These are phyloP conservation scores for Sporisorium graminicola DNA, from an alignment of 1,284 basidiomycete species.

Conservation along the genomic window DNA sequence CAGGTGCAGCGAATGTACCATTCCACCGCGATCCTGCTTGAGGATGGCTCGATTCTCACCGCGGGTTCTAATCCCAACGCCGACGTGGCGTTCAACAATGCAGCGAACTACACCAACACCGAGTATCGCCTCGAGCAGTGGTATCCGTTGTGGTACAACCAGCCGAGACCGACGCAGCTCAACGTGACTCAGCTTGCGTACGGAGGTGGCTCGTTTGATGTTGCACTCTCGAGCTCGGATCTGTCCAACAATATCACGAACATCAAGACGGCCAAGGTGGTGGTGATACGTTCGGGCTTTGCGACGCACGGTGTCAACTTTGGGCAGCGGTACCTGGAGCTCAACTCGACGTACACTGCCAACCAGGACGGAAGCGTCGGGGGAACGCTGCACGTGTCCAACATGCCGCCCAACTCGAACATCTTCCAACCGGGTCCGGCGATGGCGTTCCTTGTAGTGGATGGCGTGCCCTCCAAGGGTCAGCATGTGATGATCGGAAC, in stretches of 20 bases:
- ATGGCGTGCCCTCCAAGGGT: constrained; percentile 78
- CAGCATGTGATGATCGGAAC: constrained; percentile 72
- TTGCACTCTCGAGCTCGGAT: constrained; percentile 68
- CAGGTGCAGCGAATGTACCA: constrained; percentile 84
- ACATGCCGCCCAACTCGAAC: constrained; percentile 68
- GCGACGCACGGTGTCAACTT: constrained; percentile 66
- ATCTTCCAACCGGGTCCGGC: constrained; percentile 83
- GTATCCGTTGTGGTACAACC: constrained; percentile 77
- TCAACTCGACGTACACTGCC: constrained; percentile 83
- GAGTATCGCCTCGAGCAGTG: constrained; percentile 88
- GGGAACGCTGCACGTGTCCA: constrained; percentile 78
- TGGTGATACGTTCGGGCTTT: constrained; percentile 70
- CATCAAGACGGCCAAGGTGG: constrained; percentile 78
- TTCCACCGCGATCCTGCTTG: constrained; percentile 78
- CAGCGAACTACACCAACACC: constrained; percentile 74
- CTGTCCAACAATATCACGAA: constrained; percentile 64
- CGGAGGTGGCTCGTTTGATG: constrained; percentile 83
- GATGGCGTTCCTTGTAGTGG: constrained; percentile 79
- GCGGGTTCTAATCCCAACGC: constrained; percentile 95
- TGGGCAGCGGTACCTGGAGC: constrained; percentile 71
- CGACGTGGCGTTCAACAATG: constrained; percentile 73
- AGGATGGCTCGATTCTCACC: constrained; percentile 83
- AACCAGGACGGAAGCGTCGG: constrained; percentile 79
- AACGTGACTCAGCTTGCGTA: constrained; percentile 80
- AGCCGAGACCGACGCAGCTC: constrained; percentile 75